phyloP scores from a whole-genome alignment of 805 yeast species.

The Clavispora asparagi region DNA sequence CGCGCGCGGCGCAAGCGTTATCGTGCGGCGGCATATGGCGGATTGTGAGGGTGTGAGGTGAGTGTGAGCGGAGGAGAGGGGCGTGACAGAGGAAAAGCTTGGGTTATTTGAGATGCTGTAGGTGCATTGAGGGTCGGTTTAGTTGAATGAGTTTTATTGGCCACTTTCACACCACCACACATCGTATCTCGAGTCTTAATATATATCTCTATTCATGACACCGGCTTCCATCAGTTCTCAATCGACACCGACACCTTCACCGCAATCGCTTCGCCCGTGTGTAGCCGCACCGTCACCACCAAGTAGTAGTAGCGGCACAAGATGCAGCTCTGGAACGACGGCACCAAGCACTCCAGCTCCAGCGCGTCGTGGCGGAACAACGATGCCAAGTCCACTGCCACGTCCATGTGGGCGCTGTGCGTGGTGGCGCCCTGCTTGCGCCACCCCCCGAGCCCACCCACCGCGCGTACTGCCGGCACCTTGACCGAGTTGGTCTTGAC shows the following conservation, averaged over 20 bases:
- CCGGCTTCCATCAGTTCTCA: conserved; percentile 4
- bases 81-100: too few species aligned
- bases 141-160: too few species aligned
- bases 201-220: too few species aligned
- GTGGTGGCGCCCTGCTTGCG: not conserved
- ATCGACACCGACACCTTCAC: conserved; percentile 19
- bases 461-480: conserved; percentile 10
- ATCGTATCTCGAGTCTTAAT: too few species aligned
- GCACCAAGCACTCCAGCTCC: conserved; percentile 14
- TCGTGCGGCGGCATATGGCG: too few species aligned
- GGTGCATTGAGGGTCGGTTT: too few species aligned
- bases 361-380: not conserved
- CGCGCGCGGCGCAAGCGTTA: too few species aligned
- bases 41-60: too few species aligned
- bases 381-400: conserved; percentile 1
- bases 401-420: conserved; percentile 2
- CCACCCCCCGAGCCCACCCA: conserved; percentile 12
- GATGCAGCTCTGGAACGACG: conserved; percentile 25
- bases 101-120: too few species aligned
- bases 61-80: too few species aligned
- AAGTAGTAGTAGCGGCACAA: conserved; percentile 23
- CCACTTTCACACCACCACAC: too few species aligned
- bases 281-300: conserved; percentile 14
- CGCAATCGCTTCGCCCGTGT: conserved; percentile 15
- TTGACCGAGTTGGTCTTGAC: conserved; percentile 17